phyloP scores from a whole-genome alignment of 2,329 filamentous ascomycete species.

The Massarina eburnea region DNA sequence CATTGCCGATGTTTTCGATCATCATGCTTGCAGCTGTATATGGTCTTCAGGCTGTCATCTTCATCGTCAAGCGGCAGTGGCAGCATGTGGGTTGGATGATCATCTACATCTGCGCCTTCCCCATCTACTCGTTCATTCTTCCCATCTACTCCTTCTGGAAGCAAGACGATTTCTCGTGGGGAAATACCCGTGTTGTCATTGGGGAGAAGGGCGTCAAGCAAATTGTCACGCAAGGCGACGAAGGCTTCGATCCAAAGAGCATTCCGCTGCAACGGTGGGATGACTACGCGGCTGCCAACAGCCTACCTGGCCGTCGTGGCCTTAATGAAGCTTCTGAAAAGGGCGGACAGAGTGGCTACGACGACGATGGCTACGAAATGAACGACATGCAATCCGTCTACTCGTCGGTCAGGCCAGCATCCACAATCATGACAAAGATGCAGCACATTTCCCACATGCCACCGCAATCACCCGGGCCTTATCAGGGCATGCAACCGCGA shows the following conservation, averaged over 20 bases:
- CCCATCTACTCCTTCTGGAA: constrained; percentile 99
- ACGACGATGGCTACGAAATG: constrained; percentile 85
- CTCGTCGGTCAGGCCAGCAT: constrained; percentile 83
- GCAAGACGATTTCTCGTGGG: constrained; percentile 98
- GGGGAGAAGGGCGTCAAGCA: constrained; percentile 91
- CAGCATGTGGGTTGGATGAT: constrained; percentile 99
- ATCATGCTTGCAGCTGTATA: constrained; percentile 89
- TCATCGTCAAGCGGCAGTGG: constrained; percentile 96
- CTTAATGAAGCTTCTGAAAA: constrained; percentile 60
- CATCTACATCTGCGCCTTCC: constrained; percentile 94
- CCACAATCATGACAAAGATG: constrained; percentile 85
- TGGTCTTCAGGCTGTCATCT: constrained; percentile 92
- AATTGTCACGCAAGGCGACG: constrained; percentile 78
- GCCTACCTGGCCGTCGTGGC: constrained; percentile 87
- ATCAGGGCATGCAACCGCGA: constrained; percentile 64
- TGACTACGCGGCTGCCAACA: constrained; percentile 85
- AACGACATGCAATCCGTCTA: constrained; percentile 98
- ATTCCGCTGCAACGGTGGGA: constrained; percentile 97
- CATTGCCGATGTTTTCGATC: constrained; percentile 84
- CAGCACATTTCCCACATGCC: constrained; percentile 75
- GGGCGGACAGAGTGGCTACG: constrained; percentile 60
- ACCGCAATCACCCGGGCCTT: constrained; percentile 73
- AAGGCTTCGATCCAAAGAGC: constrained; percentile 85
- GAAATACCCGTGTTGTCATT: constrained; percentile 96
- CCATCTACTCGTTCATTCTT: constrained; percentile 87